Percentiles rank a stretch among this genome's conserved stretches.
Evolutionary conservation across 2,329 filamentous ascomycete species (phyloP).

Genomic region (Colletotrichum siamense): DNA sequence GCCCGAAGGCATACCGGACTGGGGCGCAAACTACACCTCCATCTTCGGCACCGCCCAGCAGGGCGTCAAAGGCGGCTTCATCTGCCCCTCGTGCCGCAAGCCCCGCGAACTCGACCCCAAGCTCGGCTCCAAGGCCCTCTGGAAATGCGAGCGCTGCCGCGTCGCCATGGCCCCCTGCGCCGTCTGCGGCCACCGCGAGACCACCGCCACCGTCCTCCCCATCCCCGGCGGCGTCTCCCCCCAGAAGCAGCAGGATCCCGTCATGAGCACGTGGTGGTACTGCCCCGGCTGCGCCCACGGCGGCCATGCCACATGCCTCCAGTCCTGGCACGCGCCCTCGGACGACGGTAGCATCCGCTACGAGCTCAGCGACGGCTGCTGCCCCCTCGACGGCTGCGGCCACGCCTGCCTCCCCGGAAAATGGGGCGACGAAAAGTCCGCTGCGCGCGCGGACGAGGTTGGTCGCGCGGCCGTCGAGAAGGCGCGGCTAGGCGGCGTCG

Average conservation of each 20-base stretch:
- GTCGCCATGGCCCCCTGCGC: constrained; percentile 61
- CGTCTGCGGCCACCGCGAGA: constrained; percentile 61
- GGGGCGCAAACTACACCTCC: constrained; percentile 60
- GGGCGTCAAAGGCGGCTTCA: constrained; percentile 57
- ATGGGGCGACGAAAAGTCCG: constrained; percentile 55
- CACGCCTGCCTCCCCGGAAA: constrained; percentile 66
- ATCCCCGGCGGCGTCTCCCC: not conserved
- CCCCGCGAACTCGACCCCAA: constrained; percentile 59
- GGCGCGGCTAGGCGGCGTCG: constrained; percentile 29
- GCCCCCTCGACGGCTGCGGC: constrained; percentile 69
- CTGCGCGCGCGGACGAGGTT: constrained; percentile 56
- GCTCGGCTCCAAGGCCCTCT: constrained; percentile 50
- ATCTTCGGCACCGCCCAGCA: constrained; percentile 62
- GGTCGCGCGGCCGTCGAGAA: constrained; percentile 52
- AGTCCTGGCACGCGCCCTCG: constrained; percentile 59
- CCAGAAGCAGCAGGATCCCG: constrained; percentile 24
- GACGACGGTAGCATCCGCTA: constrained; percentile 23
- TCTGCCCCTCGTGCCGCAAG: constrained; percentile 62
- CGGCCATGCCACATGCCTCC: constrained; percentile 65
- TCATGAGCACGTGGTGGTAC: constrained; percentile 64
- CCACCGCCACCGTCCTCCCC: constrained; percentile 40
- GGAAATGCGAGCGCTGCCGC: constrained; percentile 63
- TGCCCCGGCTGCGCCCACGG: constrained; percentile 68
- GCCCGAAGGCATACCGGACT: constrained; percentile 55
- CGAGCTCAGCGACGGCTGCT: constrained; percentile 58